Base-by-base conservation (phyloP, 768 basidiomycete species). In the Suillus fuscotomentosus region DNA sequence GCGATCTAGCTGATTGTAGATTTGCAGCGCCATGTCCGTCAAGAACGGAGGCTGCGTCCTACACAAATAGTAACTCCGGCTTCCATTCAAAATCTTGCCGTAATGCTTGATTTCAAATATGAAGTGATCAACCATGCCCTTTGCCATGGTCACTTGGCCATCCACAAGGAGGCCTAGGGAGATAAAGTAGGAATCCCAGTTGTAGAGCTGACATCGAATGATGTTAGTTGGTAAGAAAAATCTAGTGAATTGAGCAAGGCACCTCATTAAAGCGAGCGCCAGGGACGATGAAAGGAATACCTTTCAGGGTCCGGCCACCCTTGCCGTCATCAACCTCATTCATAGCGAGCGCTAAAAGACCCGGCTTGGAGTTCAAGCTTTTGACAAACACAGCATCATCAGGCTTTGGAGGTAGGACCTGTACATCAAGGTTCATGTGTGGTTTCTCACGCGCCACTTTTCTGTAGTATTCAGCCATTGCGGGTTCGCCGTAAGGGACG, bases 31-130 rank as follows among this genome's bases (percentile, higher is more conserved):
- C 90, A 99, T 95, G 76, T 99, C 97, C 53, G 97, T 99, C 55
- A 99, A 84, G 90, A 99, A 99, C 2, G 97, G 97, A 38, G 97
- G 97, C 74, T 99, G 97, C 14, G 95, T 92, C 66, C 97, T 91
- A 75, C 92, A 93, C 63, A 99, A 87, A 76, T 99, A 99, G 84
- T 89, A 90, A 74, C 92, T 93, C 70, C 97, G 90, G 77, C 91
- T 96, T 66, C 97, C 97, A 75, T 99, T 99, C 68, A 99, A 80
- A 71, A 96, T 95, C 79, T 97, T 96, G 81, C 92, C 92, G 74
- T 97, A 97, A 78, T 97, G 93, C 80, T 89, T 94, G 82, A 99
- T 97, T 82, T 99, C 95, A 75, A 99, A 99, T 73, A 97, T 92
- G 80, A 99, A 99, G 76, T 99, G 97, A 62, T 99, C 97, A 51